Conservation (phyloP, 176 grass and related monocot genomes). For the Musa schizocarpa region DNA sequence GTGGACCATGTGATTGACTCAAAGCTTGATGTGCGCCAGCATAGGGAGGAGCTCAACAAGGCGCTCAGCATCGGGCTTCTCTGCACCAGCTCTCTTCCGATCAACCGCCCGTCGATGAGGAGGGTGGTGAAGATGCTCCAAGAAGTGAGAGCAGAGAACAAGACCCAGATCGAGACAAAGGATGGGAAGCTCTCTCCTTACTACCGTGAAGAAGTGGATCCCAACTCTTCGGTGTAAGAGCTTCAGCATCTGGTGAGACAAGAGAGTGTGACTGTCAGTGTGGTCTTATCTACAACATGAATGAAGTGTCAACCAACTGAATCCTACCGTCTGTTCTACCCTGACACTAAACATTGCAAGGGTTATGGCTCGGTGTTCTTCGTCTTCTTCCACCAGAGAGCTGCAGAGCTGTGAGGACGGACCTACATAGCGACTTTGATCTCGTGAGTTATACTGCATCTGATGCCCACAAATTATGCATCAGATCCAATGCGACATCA, state of each 20-base stretch:
- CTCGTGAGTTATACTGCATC: no score
- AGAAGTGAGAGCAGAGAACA: constrained; percentile 30
- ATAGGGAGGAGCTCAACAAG: constrained; percentile 44
- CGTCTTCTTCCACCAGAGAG: no score
- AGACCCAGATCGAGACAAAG: constrained; percentile 20
- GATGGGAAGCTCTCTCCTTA: constrained; percentile 55
- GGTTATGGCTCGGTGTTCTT: no score
- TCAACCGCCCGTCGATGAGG: constrained; percentile 74
- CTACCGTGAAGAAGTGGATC: constrained; percentile 36
- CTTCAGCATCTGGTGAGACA: no score
- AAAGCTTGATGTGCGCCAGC: constrained; percentile 29
- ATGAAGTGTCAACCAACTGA: no score
- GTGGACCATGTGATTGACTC: constrained; percentile 46
- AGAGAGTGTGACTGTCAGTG: no score
- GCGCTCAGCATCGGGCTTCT: constrained; percentile 59
- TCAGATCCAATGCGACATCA: background rate
- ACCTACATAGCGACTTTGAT: no score
- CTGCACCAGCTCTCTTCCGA: constrained; percentile 70
- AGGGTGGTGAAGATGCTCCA: constrained; percentile 88
- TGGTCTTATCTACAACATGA: no score
- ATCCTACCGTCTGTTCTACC: no score
- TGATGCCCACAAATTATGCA: background rate
- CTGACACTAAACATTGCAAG: no score
- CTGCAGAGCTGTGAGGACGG: no score
- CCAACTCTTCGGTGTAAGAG: background rate